These are phyloP conservation scores for Lachnellula occidentalis DNA, from an alignment of 2,329 filamentous ascomycete genomes.

Conservation along the genomic window DNA sequence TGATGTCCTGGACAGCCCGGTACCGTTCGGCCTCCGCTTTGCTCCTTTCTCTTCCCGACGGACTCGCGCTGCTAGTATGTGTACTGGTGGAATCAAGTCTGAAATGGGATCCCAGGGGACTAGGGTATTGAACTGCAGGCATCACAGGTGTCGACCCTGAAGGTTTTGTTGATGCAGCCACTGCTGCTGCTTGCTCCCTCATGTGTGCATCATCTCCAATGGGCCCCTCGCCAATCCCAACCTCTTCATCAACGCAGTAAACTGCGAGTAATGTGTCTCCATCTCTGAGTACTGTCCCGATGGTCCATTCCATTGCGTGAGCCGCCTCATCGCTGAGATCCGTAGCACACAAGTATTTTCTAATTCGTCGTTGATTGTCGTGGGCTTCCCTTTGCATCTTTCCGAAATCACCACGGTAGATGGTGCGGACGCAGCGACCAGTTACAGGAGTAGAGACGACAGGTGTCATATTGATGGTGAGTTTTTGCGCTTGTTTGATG, in stretches of 20 bases:
- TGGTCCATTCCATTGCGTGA: constrained; percentile 95
- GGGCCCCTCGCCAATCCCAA: constrained; percentile 42
- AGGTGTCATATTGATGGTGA: constrained; percentile 74
- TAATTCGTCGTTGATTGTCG: constrained; percentile 69
- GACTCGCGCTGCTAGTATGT: constrained; percentile 21
- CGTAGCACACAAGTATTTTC: constrained; percentile 93
- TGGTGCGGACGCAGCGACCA: constrained; percentile 80
- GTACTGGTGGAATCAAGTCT: constrained; percentile 20
- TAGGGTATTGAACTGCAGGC: constrained; percentile 12
- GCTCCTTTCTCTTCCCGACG: constrained; percentile 42
- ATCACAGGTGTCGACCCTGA: constrained; percentile 24
- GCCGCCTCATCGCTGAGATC: constrained; percentile 92
- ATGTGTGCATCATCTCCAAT: constrained; percentile 62
- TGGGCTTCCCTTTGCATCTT: constrained; percentile 72
- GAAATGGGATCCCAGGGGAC: constrained; percentile 19
- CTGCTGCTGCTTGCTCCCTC: constrained; percentile 69
- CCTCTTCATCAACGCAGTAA: constrained; percentile 89
- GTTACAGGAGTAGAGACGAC: constrained; percentile 70
- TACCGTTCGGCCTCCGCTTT: constrained; percentile 73
- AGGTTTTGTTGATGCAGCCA: constrained; percentile 47
- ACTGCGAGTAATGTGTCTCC: constrained; percentile 92
- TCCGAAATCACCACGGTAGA: constrained; percentile 81
- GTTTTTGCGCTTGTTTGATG: constrained; percentile 80
- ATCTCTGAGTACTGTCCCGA: constrained; percentile 88
- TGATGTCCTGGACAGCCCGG: constrained; percentile 77